Percentiles rank a stretch among this genome's conserved stretches.
Evolutionary conservation across 257 asterid species (phyloP).

Genomic region (Coffea canephora): DNA sequence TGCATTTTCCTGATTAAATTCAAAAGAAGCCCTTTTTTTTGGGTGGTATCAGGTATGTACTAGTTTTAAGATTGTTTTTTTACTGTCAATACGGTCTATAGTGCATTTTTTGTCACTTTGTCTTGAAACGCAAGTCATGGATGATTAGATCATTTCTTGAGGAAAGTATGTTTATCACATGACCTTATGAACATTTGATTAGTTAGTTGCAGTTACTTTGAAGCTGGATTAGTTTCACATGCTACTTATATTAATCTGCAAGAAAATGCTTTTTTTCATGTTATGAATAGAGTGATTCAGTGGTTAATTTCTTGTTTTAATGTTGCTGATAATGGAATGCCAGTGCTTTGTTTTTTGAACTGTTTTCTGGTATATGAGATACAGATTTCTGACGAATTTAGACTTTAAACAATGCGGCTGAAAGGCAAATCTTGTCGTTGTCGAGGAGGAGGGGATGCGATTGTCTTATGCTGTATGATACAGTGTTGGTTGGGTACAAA

Average conservation of each 20-base stretch:
- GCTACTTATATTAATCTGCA: neutral
- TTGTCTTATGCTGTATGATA: neutral
- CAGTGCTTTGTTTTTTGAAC: neutral
- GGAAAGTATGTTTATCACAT: neutral
- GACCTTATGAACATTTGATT: neutral
- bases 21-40: neutral
- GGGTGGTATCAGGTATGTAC: neutral
- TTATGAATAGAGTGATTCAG: neutral
- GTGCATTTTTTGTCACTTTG: too few relatives aligned
- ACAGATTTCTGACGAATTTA: neutral
- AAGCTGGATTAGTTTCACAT: neutral
- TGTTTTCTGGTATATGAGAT: neutral
- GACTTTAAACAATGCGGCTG: neutral
- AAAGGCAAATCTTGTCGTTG: neutral
- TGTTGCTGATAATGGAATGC: neutral
- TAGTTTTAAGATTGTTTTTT: neutral
- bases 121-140: neutral
- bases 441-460: neutral
- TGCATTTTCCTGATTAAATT: neutral
- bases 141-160: neutral
- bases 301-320: neutral
- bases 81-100: neutral
- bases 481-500: neutral
- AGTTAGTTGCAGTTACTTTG: neutral
- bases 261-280: neutral